Evolutionary conservation across 495 filamentous ascomycete species (phyloP).

Genomic region (Lophiotrema nucula): DNA sequence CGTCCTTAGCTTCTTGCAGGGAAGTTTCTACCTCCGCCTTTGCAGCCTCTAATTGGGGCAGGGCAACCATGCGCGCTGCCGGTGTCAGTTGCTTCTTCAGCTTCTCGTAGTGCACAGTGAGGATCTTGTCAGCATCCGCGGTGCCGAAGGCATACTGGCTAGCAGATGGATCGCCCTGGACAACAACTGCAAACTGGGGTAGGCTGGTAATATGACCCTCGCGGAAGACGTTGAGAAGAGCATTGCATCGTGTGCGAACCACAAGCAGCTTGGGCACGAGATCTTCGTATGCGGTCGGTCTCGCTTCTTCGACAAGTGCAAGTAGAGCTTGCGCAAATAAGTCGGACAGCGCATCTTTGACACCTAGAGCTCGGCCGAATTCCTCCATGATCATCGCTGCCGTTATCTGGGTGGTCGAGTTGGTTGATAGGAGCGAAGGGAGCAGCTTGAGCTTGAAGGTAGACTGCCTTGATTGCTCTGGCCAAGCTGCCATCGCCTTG

Average conservation of each 20-base stretch:
- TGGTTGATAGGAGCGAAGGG: slow-evolving; percentile 64
- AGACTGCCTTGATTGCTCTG: slow-evolving; percentile 43
- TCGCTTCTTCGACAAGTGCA: slow-evolving; percentile 72
- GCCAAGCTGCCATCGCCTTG: slow-evolving; percentile 64
- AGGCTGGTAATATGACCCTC: slow-evolving; percentile 74
- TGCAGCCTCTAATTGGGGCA: slow-evolving; percentile 71
- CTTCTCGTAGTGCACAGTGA: slow-evolving; percentile 77
- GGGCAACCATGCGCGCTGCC: slow-evolving; percentile 75
- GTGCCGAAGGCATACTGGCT: slow-evolving; percentile 90
- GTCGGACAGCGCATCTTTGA: slow-evolving; percentile 50
- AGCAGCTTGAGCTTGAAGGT: slow-evolving; percentile 59
- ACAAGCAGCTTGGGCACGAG: slow-evolving; percentile 84
- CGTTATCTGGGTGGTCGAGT: slow-evolving; percentile 80
- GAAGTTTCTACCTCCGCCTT: slow-evolving; percentile 63
- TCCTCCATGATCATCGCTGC: slow-evolving; percentile 86
- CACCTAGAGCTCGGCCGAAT: slow-evolving; percentile 57
- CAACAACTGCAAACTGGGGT: slow-evolving; percentile 78
- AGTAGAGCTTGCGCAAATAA: slow-evolving; percentile 54
- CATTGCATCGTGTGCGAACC: slow-evolving; percentile 84
- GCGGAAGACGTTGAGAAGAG: slow-evolving; percentile 86
- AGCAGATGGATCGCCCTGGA: slow-evolving; percentile 87
- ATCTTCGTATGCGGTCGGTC: slow-evolving; percentile 80
- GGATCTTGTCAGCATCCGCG: slow-evolving; percentile 78
- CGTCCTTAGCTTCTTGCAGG: slow-evolving; percentile 71
- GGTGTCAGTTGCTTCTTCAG: slow-evolving; percentile 81